Evolutionary conservation across 495 filamentous ascomycete genomes (phyloP).

Genomic region (Penicillium pancosmium): DNA sequence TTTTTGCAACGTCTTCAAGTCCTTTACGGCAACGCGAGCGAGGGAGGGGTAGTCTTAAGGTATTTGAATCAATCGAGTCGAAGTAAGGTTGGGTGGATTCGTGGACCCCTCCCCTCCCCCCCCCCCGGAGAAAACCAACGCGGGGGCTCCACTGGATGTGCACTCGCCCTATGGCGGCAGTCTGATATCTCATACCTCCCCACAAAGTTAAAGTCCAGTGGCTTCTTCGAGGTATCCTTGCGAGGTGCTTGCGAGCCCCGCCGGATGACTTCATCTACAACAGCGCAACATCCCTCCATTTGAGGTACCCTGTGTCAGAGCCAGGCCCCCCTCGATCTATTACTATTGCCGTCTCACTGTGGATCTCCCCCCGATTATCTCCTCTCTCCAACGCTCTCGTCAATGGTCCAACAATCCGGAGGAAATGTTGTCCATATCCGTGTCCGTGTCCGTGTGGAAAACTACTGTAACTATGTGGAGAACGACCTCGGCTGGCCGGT

Average conservation of each 20-base stretch:
- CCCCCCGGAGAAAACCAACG: conserved; percentile 6
- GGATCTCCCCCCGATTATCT: not conserved
- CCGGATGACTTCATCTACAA: conserved; percentile 19
- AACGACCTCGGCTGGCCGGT: conserved; percentile 16
- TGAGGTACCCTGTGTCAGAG: not conserved
- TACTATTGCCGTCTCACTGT: not conserved
- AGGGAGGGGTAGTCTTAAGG: not conserved
- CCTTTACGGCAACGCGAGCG: not conserved
- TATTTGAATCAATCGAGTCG: not conserved
- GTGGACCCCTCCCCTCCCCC: conserved; percentile 9
- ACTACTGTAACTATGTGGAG: conserved; percentile 3
- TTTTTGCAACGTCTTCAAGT: not conserved
- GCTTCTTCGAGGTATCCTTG: conserved; percentile 35
- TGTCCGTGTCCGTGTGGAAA: not conserved
- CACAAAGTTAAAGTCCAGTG: not conserved
- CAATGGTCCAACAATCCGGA: conserved; percentile 8
- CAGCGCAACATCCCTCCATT: not conserved
- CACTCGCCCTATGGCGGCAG: conserved; percentile 8
- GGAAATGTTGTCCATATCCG: not conserved
- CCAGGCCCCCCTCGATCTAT: not conserved
- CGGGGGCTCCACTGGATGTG: not conserved
- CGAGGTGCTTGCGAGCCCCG: conserved; percentile 40
- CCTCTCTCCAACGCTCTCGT: not conserved
- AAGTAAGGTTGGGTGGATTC: conserved; percentile 1
- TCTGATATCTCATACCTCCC: not conserved